Evolutionary conservation across 257 asterid genomes (phyloP).

Genomic region (Jacaranda mimosifolia): DNA sequence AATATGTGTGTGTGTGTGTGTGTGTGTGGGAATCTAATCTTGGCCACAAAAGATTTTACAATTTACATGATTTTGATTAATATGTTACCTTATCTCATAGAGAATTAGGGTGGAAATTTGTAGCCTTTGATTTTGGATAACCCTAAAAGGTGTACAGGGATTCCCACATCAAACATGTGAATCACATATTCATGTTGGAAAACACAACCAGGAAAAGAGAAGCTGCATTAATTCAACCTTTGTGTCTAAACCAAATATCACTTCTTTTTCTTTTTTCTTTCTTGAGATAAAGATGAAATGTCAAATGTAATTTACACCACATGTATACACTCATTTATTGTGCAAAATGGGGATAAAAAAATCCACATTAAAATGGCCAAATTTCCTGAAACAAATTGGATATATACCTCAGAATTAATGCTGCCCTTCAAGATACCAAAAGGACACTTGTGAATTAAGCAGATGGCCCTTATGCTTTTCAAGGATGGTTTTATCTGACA

Average conservation of each 20-base stretch:
- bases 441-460: conserved; percentile 16
- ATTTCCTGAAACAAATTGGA: conserved; percentile 17
- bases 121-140: conserved; percentile 46
- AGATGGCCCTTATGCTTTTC: conserved; percentile 1
- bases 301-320: background rate
- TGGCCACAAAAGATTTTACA: conserved; percentile 40
- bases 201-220: background rate
- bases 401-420: background rate
- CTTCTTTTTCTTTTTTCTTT: background rate
- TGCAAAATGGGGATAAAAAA: conserved; percentile 4
- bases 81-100: conserved; percentile 33
- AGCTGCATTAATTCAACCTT: background rate
- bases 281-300: background rate
- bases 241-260: background rate
- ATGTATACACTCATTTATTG: background rate
- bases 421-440: conserved; percentile 26
- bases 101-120: conserved; percentile 21
- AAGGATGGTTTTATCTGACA: background rate
- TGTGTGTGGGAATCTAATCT: background rate
- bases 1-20: no score
- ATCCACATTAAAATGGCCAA: conserved; percentile 22
- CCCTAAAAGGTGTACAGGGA: conserved; percentile 24
- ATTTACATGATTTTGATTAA: background rate
- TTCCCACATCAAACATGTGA: conserved; percentile 17
- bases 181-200: conserved; percentile 4